Base-by-base conservation (phyloP, 2,329 filamentous ascomycete genomes). In the Pseudogymnoascus sp. region DNA sequence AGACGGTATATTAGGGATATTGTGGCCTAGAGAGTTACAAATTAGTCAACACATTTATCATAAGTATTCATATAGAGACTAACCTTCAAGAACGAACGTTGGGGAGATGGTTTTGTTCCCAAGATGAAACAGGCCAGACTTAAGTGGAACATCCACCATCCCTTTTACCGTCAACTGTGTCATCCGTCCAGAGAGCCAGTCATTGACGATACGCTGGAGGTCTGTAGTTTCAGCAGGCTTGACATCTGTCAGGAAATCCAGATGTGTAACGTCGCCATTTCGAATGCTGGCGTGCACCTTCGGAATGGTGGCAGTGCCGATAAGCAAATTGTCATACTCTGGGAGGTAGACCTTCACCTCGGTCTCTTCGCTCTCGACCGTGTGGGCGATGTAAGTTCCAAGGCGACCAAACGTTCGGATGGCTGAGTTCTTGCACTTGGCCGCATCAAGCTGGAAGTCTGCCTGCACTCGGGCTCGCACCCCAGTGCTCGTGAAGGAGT, bases 141-240 rank as follows among this genome's bases (percentile, higher is more conserved):
- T 91, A 62, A 97, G 76, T 33, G 81, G 81, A 38, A 97, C 79
- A 39, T 87, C 78, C 27, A 91, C 87, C 70, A 87, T 88, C 44
- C 89, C 93, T 61, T 86, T 81, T 12, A 97, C 78, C 64, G 83
- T 84, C 63, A 99, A 76, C 62, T 82, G 80, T 9, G 85, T 82
- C 63, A 97, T 78, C 61, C 85, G 87, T 39, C 92, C 92, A 61
- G 90, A 86, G 64, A 99, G 77, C 87, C 91, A 97, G 73, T 96
- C 89, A 72, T 94, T 91, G 55, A 90, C 91, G 65, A 97, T 83
- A 63, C 82, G 83, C 64, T 90, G 87, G 68, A 97, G 85, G 5
- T 87, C 88, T 61, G 92, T 85, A 12, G 90, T 78, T 69, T 92
- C 84, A 31, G 92, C 92, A 27, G 91, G 88, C 38, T 82, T 78